Percentiles rank a stretch among this genome's conserved stretches.
These are phyloP conservation scores for Vitis hybrid DNA, from an alignment of 177 flowering plant species.

Conservation along the genomic window DNA sequence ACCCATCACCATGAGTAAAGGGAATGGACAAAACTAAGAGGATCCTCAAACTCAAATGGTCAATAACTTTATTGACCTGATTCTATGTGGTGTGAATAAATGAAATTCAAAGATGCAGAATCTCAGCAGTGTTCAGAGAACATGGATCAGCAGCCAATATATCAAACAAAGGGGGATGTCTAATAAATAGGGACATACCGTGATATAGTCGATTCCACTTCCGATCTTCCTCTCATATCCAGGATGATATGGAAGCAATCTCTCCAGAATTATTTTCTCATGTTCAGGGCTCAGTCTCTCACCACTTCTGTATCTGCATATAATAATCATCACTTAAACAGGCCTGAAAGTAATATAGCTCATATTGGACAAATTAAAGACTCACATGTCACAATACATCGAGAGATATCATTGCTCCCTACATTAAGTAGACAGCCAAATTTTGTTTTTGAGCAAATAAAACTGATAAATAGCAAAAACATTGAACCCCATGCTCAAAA, in stretches of 20 bases:
- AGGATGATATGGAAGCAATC: conserved; percentile 73
- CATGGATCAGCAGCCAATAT: not conserved
- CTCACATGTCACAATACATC: not conserved
- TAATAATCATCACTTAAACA: not conserved
- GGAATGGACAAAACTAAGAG: no score
- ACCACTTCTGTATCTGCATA: conserved; percentile 73
- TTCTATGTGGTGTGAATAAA: no score
- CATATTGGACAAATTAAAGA: not conserved
- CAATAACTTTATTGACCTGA: no score
- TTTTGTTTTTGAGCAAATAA: no score
- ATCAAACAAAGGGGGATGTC: conserved; percentile 14
- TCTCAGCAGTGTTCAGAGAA: no score
- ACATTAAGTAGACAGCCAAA: no score
- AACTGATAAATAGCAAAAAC: no score
- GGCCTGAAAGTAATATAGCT: not conserved
- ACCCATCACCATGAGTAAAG: not conserved
- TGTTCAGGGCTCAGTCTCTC: conserved; percentile 55
- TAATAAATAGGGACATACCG: conserved; percentile 38
- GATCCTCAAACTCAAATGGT: no score
- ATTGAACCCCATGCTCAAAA: no score
- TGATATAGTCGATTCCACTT: conserved; percentile 58
- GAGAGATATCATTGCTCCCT: no score
- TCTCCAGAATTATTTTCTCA: conserved; percentile 51
- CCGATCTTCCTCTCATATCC: conserved; percentile 59
- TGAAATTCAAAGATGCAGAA: no score